Percentiles rank a stretch among this genome's conserved stretches.
phyloP scores from a whole-genome alignment of 805 yeast genomes.

The Debaryomyces castellii region DNA sequence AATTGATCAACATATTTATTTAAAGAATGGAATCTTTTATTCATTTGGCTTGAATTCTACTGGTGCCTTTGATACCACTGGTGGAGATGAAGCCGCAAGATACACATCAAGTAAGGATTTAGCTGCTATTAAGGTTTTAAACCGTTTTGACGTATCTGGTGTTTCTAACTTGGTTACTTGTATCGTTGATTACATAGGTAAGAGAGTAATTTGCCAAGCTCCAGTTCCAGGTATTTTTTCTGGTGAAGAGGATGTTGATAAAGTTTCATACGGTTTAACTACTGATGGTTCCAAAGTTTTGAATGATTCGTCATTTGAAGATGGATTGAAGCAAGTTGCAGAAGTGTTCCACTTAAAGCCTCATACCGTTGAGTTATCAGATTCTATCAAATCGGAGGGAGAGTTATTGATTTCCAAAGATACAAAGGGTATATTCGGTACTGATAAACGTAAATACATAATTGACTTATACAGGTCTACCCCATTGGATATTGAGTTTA shows the following conservation, averaged over 20 bases:
- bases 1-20: constrained; percentile 59
- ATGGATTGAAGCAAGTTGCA: constrained; percentile 59
- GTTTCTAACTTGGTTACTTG: constrained; percentile 75
- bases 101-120: constrained; percentile 79
- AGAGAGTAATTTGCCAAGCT: constrained; percentile 85
- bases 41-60: constrained; percentile 67
- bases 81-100: constrained; percentile 86
- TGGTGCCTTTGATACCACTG: constrained; percentile 62
- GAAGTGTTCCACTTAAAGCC: constrained; percentile 76
- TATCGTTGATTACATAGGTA: constrained; percentile 89
- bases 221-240: constrained; percentile 91
- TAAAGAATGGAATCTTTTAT: constrained; percentile 84
- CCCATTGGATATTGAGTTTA: constrained; percentile 80
- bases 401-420: constrained; percentile 70
- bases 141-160: constrained; percentile 61
- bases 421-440: constrained; percentile 82
- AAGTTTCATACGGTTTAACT: constrained; percentile 73
- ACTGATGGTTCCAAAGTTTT: constrained; percentile 56
- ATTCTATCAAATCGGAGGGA: constrained; percentile 38
- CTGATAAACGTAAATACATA: constrained; percentile 80
- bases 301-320: constrained; percentile 52
- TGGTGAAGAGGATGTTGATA: constrained; percentile 40
- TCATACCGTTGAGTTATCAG: constrained; percentile 55
- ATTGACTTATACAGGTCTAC: constrained; percentile 82
- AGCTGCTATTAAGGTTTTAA: constrained; percentile 65